Evolutionary conservation across 192 early-diverging fungal species (phyloP).

Genomic region (Backusella morwellensis): DNA sequence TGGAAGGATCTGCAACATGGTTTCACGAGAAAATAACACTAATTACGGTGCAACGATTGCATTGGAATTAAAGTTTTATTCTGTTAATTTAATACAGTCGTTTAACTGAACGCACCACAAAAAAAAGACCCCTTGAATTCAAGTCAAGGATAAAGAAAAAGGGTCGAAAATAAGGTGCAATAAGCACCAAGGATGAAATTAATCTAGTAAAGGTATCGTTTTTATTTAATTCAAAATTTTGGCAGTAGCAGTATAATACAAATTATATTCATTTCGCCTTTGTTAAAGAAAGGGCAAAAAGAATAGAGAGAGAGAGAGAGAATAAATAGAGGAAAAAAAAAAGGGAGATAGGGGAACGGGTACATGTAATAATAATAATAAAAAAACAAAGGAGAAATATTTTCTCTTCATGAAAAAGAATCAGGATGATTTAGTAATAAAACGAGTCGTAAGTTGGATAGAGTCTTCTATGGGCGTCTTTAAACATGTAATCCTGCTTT

Average conservation of each 20-base stretch:
- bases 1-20: background rate
- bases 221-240: background rate
- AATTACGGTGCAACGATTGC: background rate
- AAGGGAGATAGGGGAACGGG: background rate
- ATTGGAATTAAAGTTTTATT: background rate
- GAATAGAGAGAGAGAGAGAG: background rate
- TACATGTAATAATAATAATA: background rate
- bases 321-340: background rate
- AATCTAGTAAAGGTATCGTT: constrained; percentile 6
- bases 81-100: background rate
- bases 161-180: background rate
- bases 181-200: background rate
- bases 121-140: background rate
- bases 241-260: background rate
- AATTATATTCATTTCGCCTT: background rate
- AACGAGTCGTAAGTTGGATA: background rate
- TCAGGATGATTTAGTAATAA: background rate
- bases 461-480: constrained; percentile 10
- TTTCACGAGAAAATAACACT: background rate
- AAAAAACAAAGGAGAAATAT: background rate
- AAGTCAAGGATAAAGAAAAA: background rate
- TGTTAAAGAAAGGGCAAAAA: background rate
- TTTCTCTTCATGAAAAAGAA: background rate
- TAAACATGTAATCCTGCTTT: constrained; percentile 23
- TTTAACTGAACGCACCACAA: background rate